Percentiles rank a stretch among this genome's conserved stretches.
phyloP scores from a whole-genome alignment of 2,329 filamentous ascomycete species.

The Eutypella sp. region DNA sequence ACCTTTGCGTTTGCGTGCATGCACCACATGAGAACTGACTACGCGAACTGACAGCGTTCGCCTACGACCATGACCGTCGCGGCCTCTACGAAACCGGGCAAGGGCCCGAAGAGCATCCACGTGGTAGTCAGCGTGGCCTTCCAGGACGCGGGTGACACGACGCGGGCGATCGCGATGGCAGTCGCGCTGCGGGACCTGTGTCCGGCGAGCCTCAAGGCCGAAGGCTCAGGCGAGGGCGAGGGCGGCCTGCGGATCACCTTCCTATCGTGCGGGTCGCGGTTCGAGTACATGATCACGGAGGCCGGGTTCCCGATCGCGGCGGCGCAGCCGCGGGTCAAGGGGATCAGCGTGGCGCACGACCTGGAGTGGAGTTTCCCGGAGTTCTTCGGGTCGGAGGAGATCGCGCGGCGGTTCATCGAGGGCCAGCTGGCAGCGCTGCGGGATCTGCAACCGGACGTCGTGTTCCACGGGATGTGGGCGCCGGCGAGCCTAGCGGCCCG shows the following conservation, averaged over 20 bases:
- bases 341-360: neutral
- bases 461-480: neutral
- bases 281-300: constrained; percentile 1
- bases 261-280: neutral
- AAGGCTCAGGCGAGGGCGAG: neutral
- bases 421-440: neutral
- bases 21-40: too few species aligned
- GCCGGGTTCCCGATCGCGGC: neutral
- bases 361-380: neutral
- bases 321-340: neutral
- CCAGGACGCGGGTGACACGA: neutral
- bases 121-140: neutral
- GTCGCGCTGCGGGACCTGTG: neutral
- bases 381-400: neutral
- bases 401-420: neutral
- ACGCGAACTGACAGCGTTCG: too few species aligned
- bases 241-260: neutral
- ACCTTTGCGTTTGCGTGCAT: too few species aligned
- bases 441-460: neutral
- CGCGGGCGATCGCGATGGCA: neutral
- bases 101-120: neutral
- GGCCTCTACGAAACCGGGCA: too few species aligned
- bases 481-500: neutral
- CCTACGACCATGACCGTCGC: too few species aligned
- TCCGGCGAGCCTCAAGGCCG: too few species aligned